Evolutionary conservation across 352 stramenopile species (phyloP), one percentile per base, ranked within the genome.

Genomic region (Globisporangium splendens): DNA sequence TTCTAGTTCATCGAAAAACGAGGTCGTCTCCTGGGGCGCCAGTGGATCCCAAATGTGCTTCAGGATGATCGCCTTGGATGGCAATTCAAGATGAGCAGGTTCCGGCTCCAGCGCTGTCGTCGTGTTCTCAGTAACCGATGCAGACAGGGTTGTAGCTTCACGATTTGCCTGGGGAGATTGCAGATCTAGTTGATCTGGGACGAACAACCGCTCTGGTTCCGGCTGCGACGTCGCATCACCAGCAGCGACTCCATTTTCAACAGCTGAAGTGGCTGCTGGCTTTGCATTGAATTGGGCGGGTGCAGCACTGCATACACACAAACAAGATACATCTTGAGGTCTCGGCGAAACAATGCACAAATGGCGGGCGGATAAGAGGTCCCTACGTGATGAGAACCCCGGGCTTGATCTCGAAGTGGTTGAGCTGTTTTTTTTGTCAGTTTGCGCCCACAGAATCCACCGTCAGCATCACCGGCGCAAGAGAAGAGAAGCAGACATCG

Each of bases 351-450:
- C n/a, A n/a, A n/a, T n/a, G n/a, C n/a, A n/a, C n/a, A n/a, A n/a
- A n/a, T n/a, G n/a, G n/a, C n/a, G n/a, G 12, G 15, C 42, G 14
- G n/a, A 31, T 31, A 8, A 20, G 22, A 17, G 21, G 15, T 18
- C 39, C 69, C 28, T 77, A 95, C 85, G 77, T 93, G 70, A 95
- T 89, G 28, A 84, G 65, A 21, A 95, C 81, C 21, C 83, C 85
- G 8, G 85, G 85, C 60, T 93, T 95, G 70, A 95, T 79, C 77
- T 95, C 83, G 33, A 89, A 87, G 52, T 83, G 70, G 48, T 93
- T 73, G 41, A 95, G 54, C 85, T 94, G 62, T 50, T 21, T 8
- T 14, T n/a, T 49, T 31, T 28, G 48, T 56, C 56, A 50, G 10
- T 35, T 35, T 8, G 10, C 28, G 28, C 28, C 28, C 28, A 35